Base-by-base conservation (phyloP, 805 yeast genomes). In the Kazachstania bromeliacearum region DNA sequence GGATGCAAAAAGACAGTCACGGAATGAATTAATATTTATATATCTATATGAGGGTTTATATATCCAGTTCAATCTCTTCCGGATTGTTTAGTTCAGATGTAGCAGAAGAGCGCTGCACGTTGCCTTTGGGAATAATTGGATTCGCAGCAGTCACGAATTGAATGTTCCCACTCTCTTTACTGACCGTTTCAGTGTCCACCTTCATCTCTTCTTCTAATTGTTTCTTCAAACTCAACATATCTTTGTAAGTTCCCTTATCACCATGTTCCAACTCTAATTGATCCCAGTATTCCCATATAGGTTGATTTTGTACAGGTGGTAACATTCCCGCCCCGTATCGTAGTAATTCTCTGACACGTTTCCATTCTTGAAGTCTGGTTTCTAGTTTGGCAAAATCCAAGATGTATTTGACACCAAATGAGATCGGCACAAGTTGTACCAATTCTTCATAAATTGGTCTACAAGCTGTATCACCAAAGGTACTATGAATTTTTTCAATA, bases 251-350 rank as follows among this genome's bases (percentile, higher is more conserved):
- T 3, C 66, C 68, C 48, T 82, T 92, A 40, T 70, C 62, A 4
- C 97, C 97, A 53, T 73, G 46, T 10, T 70, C 65, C 23, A 82
- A 53, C 52, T 88, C 97, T 54, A 87, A 85, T 8, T 63, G 52
- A 36, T 77, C 77, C 94, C 95, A 88, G 20, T 58, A 55, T 1
- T 59, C 60, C 94, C 95, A 85, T 22, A 76, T 51, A 1, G 36
- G 40, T 39, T 21, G 15, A 21, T 62, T 56, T 12, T 51, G 50
- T 2, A 42, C 34, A 4, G 68, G 64, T 31, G 68, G 55, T 3
- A 65, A 45, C 14, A 64, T 41, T 19, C 69, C 67, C 2, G 73
- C 64, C 7, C 77, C 77, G 50, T 71, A 79, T 37, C 64, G 68
- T 43, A 71, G 69, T 5, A 89, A 54, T 8, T 71, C 75, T 35